These are phyloP conservation scores for Orbilia brochopaga DNA, from an alignment of 2,329 filamentous ascomycete species.

Conservation along the genomic window DNA sequence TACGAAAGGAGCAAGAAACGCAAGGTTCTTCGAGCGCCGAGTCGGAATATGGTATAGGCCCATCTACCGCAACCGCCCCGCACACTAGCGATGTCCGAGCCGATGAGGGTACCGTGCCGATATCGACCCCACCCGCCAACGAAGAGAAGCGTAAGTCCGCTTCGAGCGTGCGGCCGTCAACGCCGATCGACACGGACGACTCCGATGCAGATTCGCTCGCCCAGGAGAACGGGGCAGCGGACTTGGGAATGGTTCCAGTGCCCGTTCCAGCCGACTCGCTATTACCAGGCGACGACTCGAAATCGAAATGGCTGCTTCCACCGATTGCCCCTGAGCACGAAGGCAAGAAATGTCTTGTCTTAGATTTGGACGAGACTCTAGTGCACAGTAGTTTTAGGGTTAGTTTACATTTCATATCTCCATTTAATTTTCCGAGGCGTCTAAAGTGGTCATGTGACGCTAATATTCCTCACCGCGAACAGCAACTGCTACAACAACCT, in stretches of 20 bases:
- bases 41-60: conserved; percentile 18
- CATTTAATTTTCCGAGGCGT: neutral
- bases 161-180: conserved; percentile 40
- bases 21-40: conserved; percentile 28
- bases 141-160: conserved; percentile 47
- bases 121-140: conserved; percentile 9
- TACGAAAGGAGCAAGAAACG: conserved; percentile 43
- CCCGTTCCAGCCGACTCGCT: conserved; percentile 34
- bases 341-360: conserved; percentile 89
- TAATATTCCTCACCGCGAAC: conserved; percentile 12
- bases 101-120: conserved; percentile 20
- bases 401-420: conserved; percentile 54
- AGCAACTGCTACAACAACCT: conserved; percentile 90
- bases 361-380: conserved; percentile 94
- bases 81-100: conserved; percentile 30
- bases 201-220: conserved; percentile 35
- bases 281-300: conserved; percentile 27
- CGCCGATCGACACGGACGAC: conserved; percentile 45
- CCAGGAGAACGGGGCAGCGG: conserved; percentile 26
- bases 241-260: conserved; percentile 39
- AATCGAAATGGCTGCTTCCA: conserved; percentile 74
- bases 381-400: conserved; percentile 99
- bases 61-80: conserved; percentile 35
- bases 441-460: conserved; percentile 11
- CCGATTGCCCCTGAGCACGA: conserved; percentile 78